Evolutionary conservation across 163 green algal genomes (phyloP), one percentile per base, ranked within the genome.

Genomic region (Prototheca stagnorum): DNA sequence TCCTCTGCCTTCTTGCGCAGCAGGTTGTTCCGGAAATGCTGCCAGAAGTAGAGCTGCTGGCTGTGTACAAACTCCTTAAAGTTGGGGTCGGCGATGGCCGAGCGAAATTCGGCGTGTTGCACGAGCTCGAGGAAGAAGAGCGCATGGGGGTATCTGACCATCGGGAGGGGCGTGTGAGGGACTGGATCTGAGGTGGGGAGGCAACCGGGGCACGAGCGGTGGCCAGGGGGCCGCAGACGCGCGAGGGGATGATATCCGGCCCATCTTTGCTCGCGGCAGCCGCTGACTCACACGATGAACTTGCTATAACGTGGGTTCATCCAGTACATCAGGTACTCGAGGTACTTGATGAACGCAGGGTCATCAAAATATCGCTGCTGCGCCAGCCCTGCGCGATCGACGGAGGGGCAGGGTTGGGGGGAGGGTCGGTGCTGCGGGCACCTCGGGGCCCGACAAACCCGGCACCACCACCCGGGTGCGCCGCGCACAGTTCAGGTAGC

Each of bases 261-360:
- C n/a, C n/a, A n/a, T n/a, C n/a, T n/a, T n/a, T n/a, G n/a, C n/a
- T n/a, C n/a, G n/a, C n/a, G n/a, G n/a, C n/a, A n/a, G n/a, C n/a
- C n/a, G n/a, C n/a, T n/a, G n/a, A n/a, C 57, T 4, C 40, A 94
- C 77, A 83, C 71, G 22, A 97, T 68, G 46, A 81, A 86, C 1
- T 42, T 59, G 0, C 76, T 63, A 48, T 96, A 96, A 20, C 74
- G 43, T 21, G 84, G 84, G 33, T 74, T 41, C 39, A 68, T 67
- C 81, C 82, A 97, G 61, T 97, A 97, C 26, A 74, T 52, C 33
- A 97, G 67, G 59, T 96, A 95, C n/a, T 77, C 35, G 3, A 97
- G 66, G 52, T 93, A 97, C 7, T 71, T 73, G 1, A 93, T 40
- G 40, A 95, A 92, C 0, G 69, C 67, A 0, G 64, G 54, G 44